phyloP scores from a whole-genome alignment of 768 basidiomycete species.

The Chiua virens region DNA sequence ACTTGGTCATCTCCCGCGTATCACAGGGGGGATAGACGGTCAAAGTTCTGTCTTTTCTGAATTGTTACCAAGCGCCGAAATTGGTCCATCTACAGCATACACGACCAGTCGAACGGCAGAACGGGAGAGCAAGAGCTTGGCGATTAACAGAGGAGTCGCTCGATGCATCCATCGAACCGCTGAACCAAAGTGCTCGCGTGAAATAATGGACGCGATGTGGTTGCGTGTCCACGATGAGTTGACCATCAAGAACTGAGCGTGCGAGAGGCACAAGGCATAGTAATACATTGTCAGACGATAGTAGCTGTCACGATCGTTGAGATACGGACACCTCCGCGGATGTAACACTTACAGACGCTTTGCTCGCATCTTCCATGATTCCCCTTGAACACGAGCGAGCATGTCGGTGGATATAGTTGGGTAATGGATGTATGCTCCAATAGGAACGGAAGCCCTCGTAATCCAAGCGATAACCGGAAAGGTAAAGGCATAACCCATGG shows the following conservation, averaged over 20 bases:
- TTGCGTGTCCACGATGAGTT: constrained; percentile 94
- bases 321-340: background rate
- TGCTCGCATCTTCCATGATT: constrained; percentile 24
- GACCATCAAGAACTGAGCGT: constrained; percentile 81
- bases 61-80: background rate
- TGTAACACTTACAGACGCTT: constrained; percentile 27
- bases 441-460: constrained; percentile 52
- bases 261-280: constrained; percentile 73
- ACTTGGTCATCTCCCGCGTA: constrained; percentile 65
- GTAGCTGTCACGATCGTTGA: constrained; percentile 52
- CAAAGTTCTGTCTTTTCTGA: constrained; percentile 4
- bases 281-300: constrained; percentile 86
- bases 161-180: constrained; percentile 47
- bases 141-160: constrained; percentile 41
- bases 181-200: constrained; percentile 45
- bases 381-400: constrained; percentile 68
- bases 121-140: constrained; percentile 26
- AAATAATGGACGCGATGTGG: constrained; percentile 77
- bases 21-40: constrained; percentile 95
- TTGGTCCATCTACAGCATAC: background rate
- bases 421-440: constrained; percentile 94
- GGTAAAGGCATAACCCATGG: constrained; percentile 97
- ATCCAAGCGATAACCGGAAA: constrained; percentile 74
- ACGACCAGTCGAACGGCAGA: background rate
- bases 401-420: constrained; percentile 95